Base-by-base conservation (phyloP, 1,284 basidiomycete genomes). In the Spongiforma sp. region DNA sequence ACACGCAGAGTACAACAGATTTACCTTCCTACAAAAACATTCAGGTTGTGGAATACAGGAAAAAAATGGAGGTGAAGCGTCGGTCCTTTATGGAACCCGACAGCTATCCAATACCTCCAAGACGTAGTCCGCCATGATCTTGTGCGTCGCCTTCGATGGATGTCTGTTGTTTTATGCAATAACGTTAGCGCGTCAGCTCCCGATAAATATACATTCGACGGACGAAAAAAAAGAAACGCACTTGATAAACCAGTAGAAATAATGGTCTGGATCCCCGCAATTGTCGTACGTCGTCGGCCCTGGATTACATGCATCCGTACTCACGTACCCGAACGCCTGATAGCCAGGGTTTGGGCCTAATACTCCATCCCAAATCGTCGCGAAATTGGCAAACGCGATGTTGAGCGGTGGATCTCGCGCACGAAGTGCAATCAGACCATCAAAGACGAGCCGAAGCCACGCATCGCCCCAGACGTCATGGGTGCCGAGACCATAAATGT, bases 161-260 rank as follows among this genome's bases (percentile, higher is more conserved):
- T 80, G 79, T 34, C 82, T 84, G 60, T 58, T 21, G 4, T 17
- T 39, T 33, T 28, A n/a, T n/a, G n/a, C n/a, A n/a, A n/a, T n/a
- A n/a, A n/a, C 6, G 5, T 55, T 30, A n/a, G 43, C 3, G 36
- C 19, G 34, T 69, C 50, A 67, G 50, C 33, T 24, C 36, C 12
- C n/a, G 30, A 41, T 2, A 17, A 28, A 57, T 15, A 0, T 9
- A 55, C 36, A 54, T 30, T 2, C 3, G 6, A 30, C 8, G n/a
- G n/a, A 34, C 4, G 39, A 67, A 54, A 24, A 15, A 1, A 14
- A 6, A 14, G 19, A 52, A 32, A 70, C 82, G 69, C 64, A 84
- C 85, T 79, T 80, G 28, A 75, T 71, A 21, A 85, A 79, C 80
- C 84, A 87, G 65, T 85, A 84, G 66, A 86, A 84, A 28, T 77